These are phyloP conservation scores for Aspergillus hortae DNA, from an alignment of 2,329 filamentous ascomycete genomes.

Conservation along the genomic window DNA sequence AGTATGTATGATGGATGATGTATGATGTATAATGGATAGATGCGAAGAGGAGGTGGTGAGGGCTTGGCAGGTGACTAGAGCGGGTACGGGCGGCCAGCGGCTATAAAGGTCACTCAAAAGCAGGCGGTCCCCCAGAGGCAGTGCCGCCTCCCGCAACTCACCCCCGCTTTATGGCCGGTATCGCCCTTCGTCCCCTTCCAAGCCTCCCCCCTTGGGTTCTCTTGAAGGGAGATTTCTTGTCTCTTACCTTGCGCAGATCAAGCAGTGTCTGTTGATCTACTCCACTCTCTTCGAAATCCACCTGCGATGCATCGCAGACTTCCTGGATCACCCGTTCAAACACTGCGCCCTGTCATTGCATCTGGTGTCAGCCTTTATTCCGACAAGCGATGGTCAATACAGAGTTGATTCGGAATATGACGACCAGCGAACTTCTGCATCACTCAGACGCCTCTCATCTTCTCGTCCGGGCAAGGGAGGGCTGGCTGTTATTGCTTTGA, in stretches of 20 bases:
- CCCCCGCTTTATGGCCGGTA: slow-evolving; percentile 26
- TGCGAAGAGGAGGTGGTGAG: neutral
- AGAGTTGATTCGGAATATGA: slow-evolving; percentile 4
- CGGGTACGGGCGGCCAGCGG: slow-evolving; percentile 29
- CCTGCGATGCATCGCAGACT: slow-evolving; percentile 84
- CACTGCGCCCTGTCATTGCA: slow-evolving; percentile 60
- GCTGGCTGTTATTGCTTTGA: slow-evolving; percentile 11
- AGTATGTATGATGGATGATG: neutral
- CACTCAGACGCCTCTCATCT: slow-evolving; percentile 5
- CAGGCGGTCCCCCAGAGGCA: slow-evolving; percentile 33
- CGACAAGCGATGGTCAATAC: neutral
- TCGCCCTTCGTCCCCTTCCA: slow-evolving; percentile 7
- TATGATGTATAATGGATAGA: neutral
- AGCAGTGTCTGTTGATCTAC: slow-evolving; percentile 83
- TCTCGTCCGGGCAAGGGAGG: slow-evolving; percentile 7
- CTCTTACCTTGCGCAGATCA: slow-evolving; percentile 80
- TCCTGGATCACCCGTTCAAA: slow-evolving; percentile 90
- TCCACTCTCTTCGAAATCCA: slow-evolving; percentile 95
- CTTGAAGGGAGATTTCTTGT: neutral
- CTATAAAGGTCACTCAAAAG: slow-evolving; percentile 42
- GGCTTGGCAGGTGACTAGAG: slow-evolving; percentile 21
- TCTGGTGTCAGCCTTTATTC: slow-evolving; percentile 25
- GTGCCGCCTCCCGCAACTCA: slow-evolving; percentile 32
- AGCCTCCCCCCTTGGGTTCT: neutral
- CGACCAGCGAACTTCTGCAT: slow-evolving; percentile 15